phyloP scores from a whole-genome alignment of 2,329 filamentous ascomycete species.

The Ophiostoma himal-ulmi region DNA sequence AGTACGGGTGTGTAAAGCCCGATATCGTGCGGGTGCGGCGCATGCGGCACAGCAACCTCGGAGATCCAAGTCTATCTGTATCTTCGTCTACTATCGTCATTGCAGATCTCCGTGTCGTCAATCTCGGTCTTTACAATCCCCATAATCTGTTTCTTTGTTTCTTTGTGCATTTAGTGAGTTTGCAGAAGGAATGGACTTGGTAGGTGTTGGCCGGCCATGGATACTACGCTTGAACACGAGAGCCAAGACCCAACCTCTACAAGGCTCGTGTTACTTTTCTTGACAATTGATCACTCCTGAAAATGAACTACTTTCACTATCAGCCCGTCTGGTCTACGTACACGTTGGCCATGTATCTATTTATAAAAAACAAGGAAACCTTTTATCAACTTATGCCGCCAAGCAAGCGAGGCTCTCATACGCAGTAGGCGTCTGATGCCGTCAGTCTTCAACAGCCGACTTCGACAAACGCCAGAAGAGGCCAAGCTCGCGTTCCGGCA shows the following conservation, averaged over 20 bases:
- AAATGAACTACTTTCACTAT: no score
- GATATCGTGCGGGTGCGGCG: neutral
- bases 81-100: neutral
- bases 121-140: neutral
- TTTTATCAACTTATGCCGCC: no score
- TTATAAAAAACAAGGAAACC: no score
- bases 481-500: neutral
- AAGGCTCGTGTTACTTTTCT: neutral
- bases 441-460: no score
- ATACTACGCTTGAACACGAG: neutral
- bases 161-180: no score
- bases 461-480: neutral
- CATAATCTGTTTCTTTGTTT: no score
- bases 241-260: neutral
- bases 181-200: neutral
- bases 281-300: no score
- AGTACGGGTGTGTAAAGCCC: no score
- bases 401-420: neutral
- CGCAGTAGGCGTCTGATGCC: neutral
- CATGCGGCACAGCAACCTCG: neutral
- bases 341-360: no score
- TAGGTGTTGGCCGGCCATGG: neutral
- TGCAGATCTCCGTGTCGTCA: neutral
- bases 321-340: no score
- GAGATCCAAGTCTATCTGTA: neutral